These are phyloP conservation scores for Canavalia gladiata DNA, from an alignment of 306 rosid genomes.

Conservation along the genomic window DNA sequence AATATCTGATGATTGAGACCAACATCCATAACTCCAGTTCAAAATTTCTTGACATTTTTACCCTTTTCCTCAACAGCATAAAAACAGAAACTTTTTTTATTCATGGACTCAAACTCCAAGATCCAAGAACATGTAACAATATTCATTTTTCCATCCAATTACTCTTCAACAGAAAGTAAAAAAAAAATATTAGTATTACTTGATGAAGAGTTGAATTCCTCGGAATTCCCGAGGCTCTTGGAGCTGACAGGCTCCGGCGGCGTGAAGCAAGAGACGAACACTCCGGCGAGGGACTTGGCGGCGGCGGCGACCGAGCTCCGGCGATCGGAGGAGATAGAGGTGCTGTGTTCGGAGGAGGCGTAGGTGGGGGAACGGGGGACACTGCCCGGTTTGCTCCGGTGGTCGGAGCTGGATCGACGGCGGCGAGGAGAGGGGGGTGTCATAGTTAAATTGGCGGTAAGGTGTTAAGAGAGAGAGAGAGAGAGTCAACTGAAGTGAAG, in stretches of 20 bases:
- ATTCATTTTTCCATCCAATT: background rate
- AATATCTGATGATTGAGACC: background rate
- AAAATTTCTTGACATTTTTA: conserved; percentile 22
- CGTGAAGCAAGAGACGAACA: conserved; percentile 72
- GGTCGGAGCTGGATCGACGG: conserved; percentile 52
- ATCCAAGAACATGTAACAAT: conserved; percentile 3
- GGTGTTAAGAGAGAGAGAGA: background rate
- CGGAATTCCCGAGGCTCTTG: conserved; percentile 55
- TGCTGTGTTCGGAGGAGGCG: conserved; percentile 52
- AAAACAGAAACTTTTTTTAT: conserved; percentile 1
- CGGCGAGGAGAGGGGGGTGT: conserved; percentile 35
- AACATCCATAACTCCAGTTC: conserved; percentile 14
- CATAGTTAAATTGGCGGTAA: conserved; percentile 48
- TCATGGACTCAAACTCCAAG: conserved; percentile 20
- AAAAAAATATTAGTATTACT: conserved; percentile 51
- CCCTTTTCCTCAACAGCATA: conserved; percentile 33
- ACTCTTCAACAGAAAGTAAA: background rate
- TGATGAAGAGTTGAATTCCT: conserved; percentile 60
- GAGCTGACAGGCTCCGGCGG: conserved; percentile 72
- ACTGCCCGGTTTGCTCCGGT: conserved; percentile 44
- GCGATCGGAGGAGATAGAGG: conserved; percentile 35
- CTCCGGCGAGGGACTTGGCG: conserved; percentile 68
- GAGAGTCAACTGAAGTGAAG: conserved; percentile 33
- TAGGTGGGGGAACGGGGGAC: conserved; percentile 51
- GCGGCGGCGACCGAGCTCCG: conserved; percentile 58